Evolutionary conservation across 192 early-diverging fungal genomes (phyloP).

Genomic region (Rhizophagus clarus): DNA sequence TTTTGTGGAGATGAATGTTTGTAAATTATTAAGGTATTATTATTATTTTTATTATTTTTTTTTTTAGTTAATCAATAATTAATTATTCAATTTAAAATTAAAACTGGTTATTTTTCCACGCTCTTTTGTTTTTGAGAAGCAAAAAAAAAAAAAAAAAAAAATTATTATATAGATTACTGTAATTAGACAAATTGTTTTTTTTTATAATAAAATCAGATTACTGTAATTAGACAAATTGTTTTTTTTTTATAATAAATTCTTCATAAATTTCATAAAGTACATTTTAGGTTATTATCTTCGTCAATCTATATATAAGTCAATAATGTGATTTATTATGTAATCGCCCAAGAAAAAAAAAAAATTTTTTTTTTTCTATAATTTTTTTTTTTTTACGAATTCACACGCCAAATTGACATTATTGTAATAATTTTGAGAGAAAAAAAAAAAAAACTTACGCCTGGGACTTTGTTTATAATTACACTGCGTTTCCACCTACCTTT

Average conservation of each 20-base stretch:
- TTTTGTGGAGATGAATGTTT: neutral
- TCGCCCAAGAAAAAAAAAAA: neutral
- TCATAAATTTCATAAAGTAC: too few relatives aligned
- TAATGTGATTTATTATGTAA: neutral
- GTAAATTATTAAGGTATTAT: neutral
- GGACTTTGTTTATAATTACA: neutral
- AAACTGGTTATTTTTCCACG: neutral
- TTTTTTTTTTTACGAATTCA: neutral
- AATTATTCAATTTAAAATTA: too few relatives aligned
- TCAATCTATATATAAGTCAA: too few relatives aligned
- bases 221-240: too few relatives aligned
- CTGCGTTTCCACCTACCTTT: neutral
- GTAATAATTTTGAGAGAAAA: neutral
- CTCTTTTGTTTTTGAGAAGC: neutral
- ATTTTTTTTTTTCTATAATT: neutral
- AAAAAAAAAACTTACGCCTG: neutral
- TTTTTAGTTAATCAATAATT: too few relatives aligned
- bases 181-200: too few relatives aligned
- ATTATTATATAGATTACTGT: too few relatives aligned
- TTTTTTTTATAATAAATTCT: too few relatives aligned
- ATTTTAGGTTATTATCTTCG: too few relatives aligned
- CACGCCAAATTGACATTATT: neutral
- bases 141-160: too few relatives aligned
- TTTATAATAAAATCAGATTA: too few relatives aligned
- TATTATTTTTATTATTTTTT: too few relatives aligned